Evolutionary conservation across 1,284 basidiomycete species (phyloP), one percentile per base, ranked within the genome.

Genomic region (Ganoderma sp.): DNA sequence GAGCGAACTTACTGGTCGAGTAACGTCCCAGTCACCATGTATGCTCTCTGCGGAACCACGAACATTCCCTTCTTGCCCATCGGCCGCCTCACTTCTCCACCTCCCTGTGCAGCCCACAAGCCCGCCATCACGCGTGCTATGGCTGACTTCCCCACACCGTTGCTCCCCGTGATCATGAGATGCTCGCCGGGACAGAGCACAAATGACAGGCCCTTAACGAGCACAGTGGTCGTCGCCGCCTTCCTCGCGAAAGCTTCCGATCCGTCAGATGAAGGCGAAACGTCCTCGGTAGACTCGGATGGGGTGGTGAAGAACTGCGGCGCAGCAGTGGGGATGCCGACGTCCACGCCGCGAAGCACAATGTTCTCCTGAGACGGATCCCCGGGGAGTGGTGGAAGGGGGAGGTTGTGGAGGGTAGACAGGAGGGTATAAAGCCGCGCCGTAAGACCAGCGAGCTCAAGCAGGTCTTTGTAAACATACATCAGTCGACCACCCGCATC

Each of bases 401-500:
- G 69, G 34, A 96, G 85, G 67, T 89, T 86, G 80, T 98, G 95
- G 15, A 99, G 82, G 0, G 93, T 93, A 0, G 95, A 92, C 34
- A 98, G 83, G 25, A 99, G 88, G 15, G 91, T 90, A 81, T 98
- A 98, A 5, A 99, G 86, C 57, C 97, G 89, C 42, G 91, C 92
- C 0, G 97, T 98, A 73, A 96, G 90, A 10, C 97, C 97, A 0
- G 96, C 95, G 34, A 99, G 87, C 78, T 98, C 95, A 54, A 98
- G 90, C 1, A 99, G 84, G 74, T 97, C 96, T 76, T 95, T 95
- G 79, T 95, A 94, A 8, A 93, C 92, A 77, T 94, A 95, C 94
- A 96, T 96, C 54, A 98, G 82, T 45, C 96, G 86, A 2, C 96
- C 96, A 25, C 97, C 97, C 0, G 97, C 97, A 75, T 99, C 97